Conservation (phyloP, 164 flowering plant genomes). For the Aristolochia fimbriata region DNA sequence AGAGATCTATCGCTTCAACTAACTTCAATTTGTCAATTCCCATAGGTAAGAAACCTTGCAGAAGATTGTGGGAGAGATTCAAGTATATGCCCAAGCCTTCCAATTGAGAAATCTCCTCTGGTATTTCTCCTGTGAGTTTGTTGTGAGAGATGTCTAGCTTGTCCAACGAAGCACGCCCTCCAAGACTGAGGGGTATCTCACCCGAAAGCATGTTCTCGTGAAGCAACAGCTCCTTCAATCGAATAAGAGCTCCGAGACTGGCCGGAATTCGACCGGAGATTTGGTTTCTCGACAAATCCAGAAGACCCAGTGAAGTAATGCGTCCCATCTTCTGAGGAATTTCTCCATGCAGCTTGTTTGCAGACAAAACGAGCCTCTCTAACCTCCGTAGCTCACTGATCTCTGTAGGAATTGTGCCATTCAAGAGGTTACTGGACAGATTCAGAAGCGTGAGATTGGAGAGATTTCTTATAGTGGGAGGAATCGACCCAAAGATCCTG, state of each 20-base stretch:
- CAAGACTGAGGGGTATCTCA: constrained; percentile 34
- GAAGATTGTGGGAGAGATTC: constrained; percentile 45
- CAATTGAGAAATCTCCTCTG: constrained; percentile 26
- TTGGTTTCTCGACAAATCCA: constrained; percentile 44
- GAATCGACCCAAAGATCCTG: constrained; percentile 33
- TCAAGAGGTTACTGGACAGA: constrained; percentile 33
- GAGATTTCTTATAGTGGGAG: constrained; percentile 25
- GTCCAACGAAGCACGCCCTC: constrained; percentile 26
- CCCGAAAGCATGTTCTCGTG: constrained; percentile 47
- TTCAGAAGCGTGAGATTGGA: constrained; percentile 25
- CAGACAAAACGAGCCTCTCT: constrained; percentile 36
- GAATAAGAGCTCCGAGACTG: constrained; percentile 28
- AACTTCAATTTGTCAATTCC: constrained; percentile 39
- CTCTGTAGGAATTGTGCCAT: constrained; percentile 43
- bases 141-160: constrained; percentile 51
- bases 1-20: constrained; percentile 41
- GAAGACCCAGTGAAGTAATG: constrained; percentile 24
- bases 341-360: constrained; percentile 24
- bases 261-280: constrained; percentile 37
- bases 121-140: constrained; percentile 38
- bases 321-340: constrained; percentile 32
- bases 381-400: constrained; percentile 23
- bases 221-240: constrained; percentile 26
- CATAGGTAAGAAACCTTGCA: constrained; percentile 40
- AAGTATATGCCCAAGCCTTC: constrained; percentile 29